Evolutionary conservation across 2,329 filamentous ascomycete species (phyloP), one percentile per base, ranked within the genome.

Genomic region (Colletotrichum orbiculare): DNA sequence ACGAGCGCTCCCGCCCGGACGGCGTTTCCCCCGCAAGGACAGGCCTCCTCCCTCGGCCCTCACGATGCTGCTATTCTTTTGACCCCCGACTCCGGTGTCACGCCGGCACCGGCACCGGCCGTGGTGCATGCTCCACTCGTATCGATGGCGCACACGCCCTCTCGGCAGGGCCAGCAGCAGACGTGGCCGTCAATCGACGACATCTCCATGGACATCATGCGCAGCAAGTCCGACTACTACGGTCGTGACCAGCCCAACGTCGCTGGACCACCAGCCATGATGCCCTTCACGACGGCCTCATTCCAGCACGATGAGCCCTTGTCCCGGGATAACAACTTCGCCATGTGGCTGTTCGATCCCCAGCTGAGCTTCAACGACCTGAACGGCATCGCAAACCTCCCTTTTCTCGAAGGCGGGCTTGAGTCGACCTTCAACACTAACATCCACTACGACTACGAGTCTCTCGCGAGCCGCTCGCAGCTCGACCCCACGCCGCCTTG

Each of bases 391-490:
- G 72, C 79, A 4, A 78, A 77, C 15, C 70, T 83, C 4, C 81
- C 82, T 1, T 85, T 85, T 60, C 69, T 82, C 6, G 82, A 85
- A 49, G 81, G 80, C 17, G 82, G 82, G 3, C 73, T 85, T 10
- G 83, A 85, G 71, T 83, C 83, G 1, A 77, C 81, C 0, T 82
- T 85, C 62, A 83, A 84, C 72, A 84, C 80, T 70, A 81, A 80
- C 59, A 81, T 84, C 35, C 79, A 80, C 58, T 84, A 84, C 66
- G 82, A 85, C 64, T 81, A 83, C 55, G 82, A 85, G 67, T 83
- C 82, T 0, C 73, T 83, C 4, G 79, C 80, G 0, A 83, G 81
- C 60, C 74, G 77, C 8, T 84, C 83, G 3, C 80, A 83, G 41
- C 73, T 82, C 6, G 81, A 82, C 57, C 73, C 74, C 12, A 80